Conservation (phyloP, 169 alveolate genomes). For the Perkinsus marinus region DNA sequence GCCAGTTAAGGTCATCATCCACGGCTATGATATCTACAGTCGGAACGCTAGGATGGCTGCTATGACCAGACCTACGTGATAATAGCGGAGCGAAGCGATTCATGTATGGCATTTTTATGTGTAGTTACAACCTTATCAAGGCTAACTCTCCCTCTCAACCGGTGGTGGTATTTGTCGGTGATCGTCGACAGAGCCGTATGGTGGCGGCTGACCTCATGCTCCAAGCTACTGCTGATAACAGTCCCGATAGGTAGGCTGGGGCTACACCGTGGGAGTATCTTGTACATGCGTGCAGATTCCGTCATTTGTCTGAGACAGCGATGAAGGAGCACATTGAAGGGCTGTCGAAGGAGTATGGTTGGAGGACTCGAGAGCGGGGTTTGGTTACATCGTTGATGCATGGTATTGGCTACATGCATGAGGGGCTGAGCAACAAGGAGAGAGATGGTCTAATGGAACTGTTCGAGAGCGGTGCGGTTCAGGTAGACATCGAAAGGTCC, state of each 20-base stretch:
- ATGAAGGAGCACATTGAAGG: not conserved
- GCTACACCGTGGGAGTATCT: not conserved
- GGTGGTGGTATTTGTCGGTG: slow-evolving; percentile 79
- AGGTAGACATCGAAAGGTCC: not conserved
- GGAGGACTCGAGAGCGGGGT: not conserved
- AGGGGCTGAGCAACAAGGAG: not conserved
- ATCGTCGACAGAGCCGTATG: slow-evolving; percentile 81
- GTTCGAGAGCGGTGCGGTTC: not conserved
- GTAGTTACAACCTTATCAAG: slow-evolving; percentile 33
- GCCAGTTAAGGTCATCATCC: slow-evolving; percentile 37
- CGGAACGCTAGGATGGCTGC: slow-evolving; percentile 66
- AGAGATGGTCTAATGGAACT: not conserved
- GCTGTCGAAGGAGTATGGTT: not conserved
- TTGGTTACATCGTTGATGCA: not conserved
- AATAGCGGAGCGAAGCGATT: not conserved
- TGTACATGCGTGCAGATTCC: not conserved
- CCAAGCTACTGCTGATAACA: slow-evolving; percentile 52
- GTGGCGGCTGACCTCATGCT: slow-evolving; percentile 77
- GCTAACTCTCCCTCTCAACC: slow-evolving; percentile 32
- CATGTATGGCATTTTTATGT: not conserved
- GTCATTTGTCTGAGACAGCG: not conserved
- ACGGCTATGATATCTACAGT: slow-evolving; percentile 58
- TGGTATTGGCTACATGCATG: not conserved
- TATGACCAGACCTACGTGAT: slow-evolving; percentile 69
- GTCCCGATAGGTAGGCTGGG: slow-evolving; percentile 10